phyloP scores from a whole-genome alignment of 345 rosid species.

The Mangifera indica region DNA sequence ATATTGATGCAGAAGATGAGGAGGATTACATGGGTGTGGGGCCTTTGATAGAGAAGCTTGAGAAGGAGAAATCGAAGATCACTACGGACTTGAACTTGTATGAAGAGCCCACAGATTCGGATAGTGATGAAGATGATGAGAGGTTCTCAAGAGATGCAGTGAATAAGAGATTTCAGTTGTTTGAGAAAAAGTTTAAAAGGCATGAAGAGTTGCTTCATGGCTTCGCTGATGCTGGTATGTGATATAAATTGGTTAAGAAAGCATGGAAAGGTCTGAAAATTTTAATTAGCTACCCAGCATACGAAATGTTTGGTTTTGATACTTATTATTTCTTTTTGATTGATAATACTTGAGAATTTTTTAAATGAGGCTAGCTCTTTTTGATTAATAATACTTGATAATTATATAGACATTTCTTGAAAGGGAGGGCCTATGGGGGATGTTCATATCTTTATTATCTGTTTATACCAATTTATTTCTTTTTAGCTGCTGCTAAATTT shows the following conservation, averaged over 20 bases:
- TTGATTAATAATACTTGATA: background rate
- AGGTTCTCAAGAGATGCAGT: conserved; percentile 38
- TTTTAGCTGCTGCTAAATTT: background rate
- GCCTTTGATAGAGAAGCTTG: conserved; percentile 72
- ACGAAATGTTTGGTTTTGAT: background rate
- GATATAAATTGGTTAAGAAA: background rate
- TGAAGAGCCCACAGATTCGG: conserved; percentile 79
- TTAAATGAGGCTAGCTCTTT: background rate
- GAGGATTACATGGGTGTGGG: conserved; percentile 82
- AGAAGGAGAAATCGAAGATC: conserved; percentile 54
- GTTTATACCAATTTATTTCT: too few species aligned
- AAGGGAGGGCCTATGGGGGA: too few species aligned
- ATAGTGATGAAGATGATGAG: conserved; percentile 65
- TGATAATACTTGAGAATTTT: background rate
- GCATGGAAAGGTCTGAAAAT: background rate
- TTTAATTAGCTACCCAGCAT: background rate
- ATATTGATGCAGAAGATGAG: conserved; percentile 77
- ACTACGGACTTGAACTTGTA: conserved; percentile 28
- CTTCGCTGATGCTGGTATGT: conserved; percentile 50
- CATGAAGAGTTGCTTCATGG: conserved; percentile 64
- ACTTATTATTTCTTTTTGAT: background rate
- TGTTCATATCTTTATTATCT: too few species aligned
- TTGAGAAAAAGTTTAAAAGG: conserved; percentile 58
- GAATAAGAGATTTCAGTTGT: conserved; percentile 31
- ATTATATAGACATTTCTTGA: too few species aligned